A percentile compares a stretch with the other conserved stretches of the same genome.
These are phyloP conservation scores for Cordyceps farinosa DNA, from an alignment of 2,329 filamentous ascomycete genomes.

Conservation along the genomic window DNA sequence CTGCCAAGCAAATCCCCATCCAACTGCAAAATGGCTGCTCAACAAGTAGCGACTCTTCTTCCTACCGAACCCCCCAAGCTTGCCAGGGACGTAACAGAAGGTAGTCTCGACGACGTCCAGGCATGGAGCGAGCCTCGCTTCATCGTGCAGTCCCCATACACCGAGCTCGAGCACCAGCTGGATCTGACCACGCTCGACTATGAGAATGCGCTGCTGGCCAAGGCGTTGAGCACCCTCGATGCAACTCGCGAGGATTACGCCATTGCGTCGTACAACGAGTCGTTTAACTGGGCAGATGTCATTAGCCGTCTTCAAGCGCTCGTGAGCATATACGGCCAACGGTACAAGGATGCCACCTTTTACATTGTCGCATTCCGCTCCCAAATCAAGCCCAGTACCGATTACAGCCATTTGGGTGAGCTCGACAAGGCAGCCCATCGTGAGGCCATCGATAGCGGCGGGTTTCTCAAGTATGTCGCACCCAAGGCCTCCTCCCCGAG, in stretches of 20 bases:
- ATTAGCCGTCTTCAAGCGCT: constrained; percentile 56
- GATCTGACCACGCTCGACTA: constrained; percentile 64
- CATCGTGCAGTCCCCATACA: constrained; percentile 73
- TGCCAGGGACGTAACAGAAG: constrained; percentile 23
- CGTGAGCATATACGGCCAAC: constrained; percentile 38
- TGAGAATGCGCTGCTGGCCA: constrained; percentile 66
- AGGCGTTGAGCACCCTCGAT: constrained; percentile 63
- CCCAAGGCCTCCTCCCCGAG: not conserved
- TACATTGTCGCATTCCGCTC: constrained; percentile 86
- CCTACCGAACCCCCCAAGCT: constrained; percentile 25
- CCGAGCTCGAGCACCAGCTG: constrained; percentile 65
- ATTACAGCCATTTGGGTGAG: constrained; percentile 63
- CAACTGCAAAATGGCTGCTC: constrained; percentile 11
- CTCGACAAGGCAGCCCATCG: constrained; percentile 76
- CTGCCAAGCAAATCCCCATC: not conserved
- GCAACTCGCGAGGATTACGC: constrained; percentile 69
- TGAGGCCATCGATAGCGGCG: constrained; percentile 75
- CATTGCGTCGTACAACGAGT: constrained; percentile 65
- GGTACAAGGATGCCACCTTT: constrained; percentile 63
- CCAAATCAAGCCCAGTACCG: constrained; percentile 62
- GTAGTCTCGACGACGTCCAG: constrained; percentile 25
- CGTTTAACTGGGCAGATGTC: constrained; percentile 73
- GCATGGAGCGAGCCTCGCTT: constrained; percentile 25
- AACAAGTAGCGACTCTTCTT: constrained; percentile 14
- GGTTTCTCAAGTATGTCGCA: constrained; percentile 67